These are phyloP conservation scores for Mrakia frigida DNA, from an alignment of 768 basidiomycete genomes.

Conservation along the genomic window DNA sequence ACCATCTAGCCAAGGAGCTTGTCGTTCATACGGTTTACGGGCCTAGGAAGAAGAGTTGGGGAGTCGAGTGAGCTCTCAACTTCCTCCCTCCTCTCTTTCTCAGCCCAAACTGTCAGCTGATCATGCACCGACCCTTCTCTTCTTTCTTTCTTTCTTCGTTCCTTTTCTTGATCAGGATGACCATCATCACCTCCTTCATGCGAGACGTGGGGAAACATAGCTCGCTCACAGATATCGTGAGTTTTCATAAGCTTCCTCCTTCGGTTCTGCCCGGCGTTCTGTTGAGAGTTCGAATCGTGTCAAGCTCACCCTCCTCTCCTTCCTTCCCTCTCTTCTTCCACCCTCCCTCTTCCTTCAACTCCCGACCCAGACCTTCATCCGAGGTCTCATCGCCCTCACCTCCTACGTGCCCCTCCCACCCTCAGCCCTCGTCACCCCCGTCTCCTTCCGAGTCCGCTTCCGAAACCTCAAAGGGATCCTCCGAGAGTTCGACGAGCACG, in stretches of 20 bases:
- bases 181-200: slow-evolving; percentile 55
- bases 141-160: neutral
- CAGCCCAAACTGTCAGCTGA: neutral
- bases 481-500: slow-evolving; percentile 61
- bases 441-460: slow-evolving; percentile 75
- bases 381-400: slow-evolving; percentile 67
- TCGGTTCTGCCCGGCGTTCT: neutral
- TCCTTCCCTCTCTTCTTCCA: neutral
- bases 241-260: slow-evolving; percentile 37
- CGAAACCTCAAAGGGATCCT: slow-evolving; percentile 76
- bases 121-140: neutral
- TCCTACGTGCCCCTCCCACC: slow-evolving; percentile 80
- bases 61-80: slow-evolving; percentile 66
- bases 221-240: slow-evolving; percentile 73
- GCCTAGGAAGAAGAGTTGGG: slow-evolving; percentile 85
- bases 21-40: slow-evolving; percentile 76
- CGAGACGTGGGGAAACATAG: slow-evolving; percentile 76
- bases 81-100: neutral
- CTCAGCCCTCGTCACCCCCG: slow-evolving; percentile 89
- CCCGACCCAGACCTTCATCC: slow-evolving; percentile 51
- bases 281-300: neutral
- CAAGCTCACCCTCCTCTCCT: too few species aligned
- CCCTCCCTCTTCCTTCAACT: too few species aligned
- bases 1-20: slow-evolving; percentile 43
- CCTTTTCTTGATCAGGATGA: slow-evolving; percentile 31